Evolutionary conservation across 345 rosid genomes (phyloP), one percentile per base, ranked within the genome.

Genomic region (Eutrema japonicum): DNA sequence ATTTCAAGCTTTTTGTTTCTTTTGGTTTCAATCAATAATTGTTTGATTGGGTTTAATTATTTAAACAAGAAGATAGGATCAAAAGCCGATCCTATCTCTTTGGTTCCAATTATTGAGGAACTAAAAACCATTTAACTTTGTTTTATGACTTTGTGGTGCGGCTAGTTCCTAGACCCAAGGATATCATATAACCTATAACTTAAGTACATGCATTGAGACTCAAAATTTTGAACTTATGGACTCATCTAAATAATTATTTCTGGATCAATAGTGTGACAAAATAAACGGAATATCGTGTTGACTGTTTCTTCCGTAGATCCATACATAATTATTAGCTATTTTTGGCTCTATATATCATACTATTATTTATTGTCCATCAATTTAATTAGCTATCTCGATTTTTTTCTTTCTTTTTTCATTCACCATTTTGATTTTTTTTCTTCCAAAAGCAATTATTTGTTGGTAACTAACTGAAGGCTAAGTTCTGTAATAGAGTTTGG

Each of bases 21-120:
- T 18, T 58, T 46, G 35, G 11, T 8, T 11, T 63, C 64, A 64
- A 53, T 53, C 63, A 77, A 49, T 71, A 63, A 70, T 71, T 66
- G 72, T 11, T 12, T 49, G 55, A 57, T 71, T 64, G 72, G 56
- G n/a, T 33, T 77, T 58, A 50, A 26, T 65, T 32, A 65, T 71
- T 50, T 57, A 35, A 77, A 42, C 56, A 33, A 77, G 72, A 77
- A 42, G 76, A 77, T 71, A 71, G 35, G 77, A 77, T 65, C 77
- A 71, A 77, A 64, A 71, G 43, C 37, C 73, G 72, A 65, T 43
- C 80, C 80, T 71, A 77, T 77, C 80, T 71, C 72, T 57, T 58
- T 77, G 76, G 76, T 71, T 71, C 72, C 77, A 77, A 77, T 77
- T 56, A 77, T 77, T 71, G 72, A 71, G 80, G 77, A 77, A 65